Conservation (phyloP, 2,329 filamentous ascomycete species). For the Trichoderma hamatum region DNA sequence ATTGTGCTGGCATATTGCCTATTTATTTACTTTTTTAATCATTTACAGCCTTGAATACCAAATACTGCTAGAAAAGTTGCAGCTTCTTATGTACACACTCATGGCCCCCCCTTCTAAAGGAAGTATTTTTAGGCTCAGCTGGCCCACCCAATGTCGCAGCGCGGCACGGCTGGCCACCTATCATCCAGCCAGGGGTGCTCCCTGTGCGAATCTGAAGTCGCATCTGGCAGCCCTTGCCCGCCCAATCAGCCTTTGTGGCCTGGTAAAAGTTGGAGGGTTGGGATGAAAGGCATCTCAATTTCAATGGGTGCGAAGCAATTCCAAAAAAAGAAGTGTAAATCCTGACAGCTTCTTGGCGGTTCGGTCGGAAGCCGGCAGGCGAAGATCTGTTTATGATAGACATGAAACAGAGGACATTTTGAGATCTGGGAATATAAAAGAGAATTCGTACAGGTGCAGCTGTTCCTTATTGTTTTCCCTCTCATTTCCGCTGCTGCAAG, state of each 20-base stretch:
- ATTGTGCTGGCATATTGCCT: not conserved
- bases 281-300: not conserved
- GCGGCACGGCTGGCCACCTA: constrained; percentile 21
- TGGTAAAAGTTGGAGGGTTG: not conserved
- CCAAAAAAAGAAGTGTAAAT: not conserved
- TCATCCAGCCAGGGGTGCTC: constrained; percentile 13
- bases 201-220: constrained; percentile 10
- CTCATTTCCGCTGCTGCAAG: constrained; percentile 18
- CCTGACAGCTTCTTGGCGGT: not conserved
- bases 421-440: constrained; percentile 1
- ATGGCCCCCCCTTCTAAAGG: not conserved
- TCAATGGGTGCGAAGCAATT: not conserved
- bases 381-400: not conserved
- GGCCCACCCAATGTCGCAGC: constrained; percentile 20
- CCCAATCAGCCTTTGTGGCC: constrained; percentile 17
- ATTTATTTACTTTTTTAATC: not conserved
- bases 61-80: not conserved
- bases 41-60: not conserved
- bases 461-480: not conserved
- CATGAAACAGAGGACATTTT: not conserved
- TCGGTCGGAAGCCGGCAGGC: constrained; percentile 7
- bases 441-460: not conserved
- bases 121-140: constrained; percentile 8
- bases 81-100: not conserved
- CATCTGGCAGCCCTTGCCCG: constrained; percentile 3